phyloP scores from a whole-genome alignment of 2,329 filamentous ascomycete genomes.

The Microsporum ferrugineum region DNA sequence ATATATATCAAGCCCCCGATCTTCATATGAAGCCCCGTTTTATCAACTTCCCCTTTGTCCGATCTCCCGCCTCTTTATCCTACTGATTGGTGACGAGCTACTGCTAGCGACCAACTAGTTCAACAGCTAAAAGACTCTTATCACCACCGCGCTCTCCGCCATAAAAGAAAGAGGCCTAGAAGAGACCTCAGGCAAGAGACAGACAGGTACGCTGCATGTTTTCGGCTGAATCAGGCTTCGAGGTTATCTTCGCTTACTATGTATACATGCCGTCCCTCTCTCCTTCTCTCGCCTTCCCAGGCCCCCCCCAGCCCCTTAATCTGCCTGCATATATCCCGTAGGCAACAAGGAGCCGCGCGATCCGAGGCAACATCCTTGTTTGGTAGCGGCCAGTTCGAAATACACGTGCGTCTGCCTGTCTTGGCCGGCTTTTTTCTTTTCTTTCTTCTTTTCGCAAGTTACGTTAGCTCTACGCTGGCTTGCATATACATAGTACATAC shows the following conservation, averaged over 20 bases:
- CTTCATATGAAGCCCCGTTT: neutral
- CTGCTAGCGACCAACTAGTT: neutral
- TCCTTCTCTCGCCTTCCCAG: neutral
- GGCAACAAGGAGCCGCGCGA: neutral
- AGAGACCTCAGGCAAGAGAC: neutral
- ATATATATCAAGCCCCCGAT: neutral
- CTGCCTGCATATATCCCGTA: neutral
- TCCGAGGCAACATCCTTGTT: neutral
- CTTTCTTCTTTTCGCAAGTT: neutral
- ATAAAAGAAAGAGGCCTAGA: neutral
- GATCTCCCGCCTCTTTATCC: neutral
- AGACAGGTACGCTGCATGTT: no score
- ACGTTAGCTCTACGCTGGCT: no score
- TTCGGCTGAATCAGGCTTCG: neutral
- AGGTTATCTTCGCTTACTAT: neutral
- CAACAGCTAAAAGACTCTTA: neutral
- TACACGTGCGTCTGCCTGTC: neutral
- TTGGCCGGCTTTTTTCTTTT: neutral
- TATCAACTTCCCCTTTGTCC: neutral
- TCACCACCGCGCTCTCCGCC: neutral
- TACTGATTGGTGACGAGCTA: neutral
- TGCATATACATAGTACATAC: no score
- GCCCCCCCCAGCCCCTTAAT: neutral
- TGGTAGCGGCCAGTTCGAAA: neutral
- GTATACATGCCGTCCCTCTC: neutral